phyloP scores from a whole-genome alignment of 83 land plant species.

The Larix sibirica region DNA sequence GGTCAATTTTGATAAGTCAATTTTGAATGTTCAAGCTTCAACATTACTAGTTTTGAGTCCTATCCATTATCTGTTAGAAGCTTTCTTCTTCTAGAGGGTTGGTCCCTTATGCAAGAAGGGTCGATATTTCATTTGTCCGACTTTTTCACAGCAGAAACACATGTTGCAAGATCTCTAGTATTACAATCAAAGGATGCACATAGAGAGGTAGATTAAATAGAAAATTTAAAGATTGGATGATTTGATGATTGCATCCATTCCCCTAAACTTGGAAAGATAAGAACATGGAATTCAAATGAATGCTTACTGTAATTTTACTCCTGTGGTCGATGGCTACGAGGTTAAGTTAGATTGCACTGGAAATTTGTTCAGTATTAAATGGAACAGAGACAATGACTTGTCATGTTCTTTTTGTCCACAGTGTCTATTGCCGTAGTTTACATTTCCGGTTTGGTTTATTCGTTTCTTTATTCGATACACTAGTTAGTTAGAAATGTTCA shows the following conservation, averaged over 20 bases:
- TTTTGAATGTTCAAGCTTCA: not conserved
- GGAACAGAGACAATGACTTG: not conserved
- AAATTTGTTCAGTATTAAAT: not conserved
- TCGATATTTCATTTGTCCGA: not conserved
- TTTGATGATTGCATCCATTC: constrained; percentile 6
- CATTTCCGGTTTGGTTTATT: constrained; percentile 1
- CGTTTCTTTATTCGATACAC: not conserved
- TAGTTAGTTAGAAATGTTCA: not conserved
- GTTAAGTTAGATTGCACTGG: no score
- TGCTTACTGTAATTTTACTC: not conserved
- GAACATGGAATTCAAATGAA: not conserved
- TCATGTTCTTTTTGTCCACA: not conserved
- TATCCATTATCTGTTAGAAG: not conserved
- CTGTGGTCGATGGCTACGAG: not conserved
- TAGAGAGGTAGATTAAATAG: not conserved
- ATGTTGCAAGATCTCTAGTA: not conserved
- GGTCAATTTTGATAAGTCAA: constrained; percentile 9
- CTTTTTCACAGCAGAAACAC: not conserved
- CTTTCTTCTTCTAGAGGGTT: not conserved
- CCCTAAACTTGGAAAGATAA: not conserved
- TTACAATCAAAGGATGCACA: not conserved
- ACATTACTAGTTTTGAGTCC: constrained; percentile 17
- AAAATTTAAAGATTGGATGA: not conserved
- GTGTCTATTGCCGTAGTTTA: not conserved
- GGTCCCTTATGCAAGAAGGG: not conserved